Percentiles rank a stretch among this genome's conserved stretches.
These are phyloP conservation scores for Suillus weaverae DNA, from an alignment of 768 basidiomycete genomes.

Conservation along the genomic window DNA sequence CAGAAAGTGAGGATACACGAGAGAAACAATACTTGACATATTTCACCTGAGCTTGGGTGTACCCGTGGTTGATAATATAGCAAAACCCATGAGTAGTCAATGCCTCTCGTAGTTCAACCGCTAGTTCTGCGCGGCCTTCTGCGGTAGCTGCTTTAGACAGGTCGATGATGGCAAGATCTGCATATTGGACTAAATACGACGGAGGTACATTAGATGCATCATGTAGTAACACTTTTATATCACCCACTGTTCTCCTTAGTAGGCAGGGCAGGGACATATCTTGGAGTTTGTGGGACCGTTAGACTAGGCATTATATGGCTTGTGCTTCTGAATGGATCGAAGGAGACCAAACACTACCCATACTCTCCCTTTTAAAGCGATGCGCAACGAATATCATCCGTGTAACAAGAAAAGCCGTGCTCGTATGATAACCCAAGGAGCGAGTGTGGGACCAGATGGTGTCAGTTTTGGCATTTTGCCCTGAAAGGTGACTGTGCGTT, in stretches of 20 bases:
- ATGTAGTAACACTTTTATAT: too few species aligned
- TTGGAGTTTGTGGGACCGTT: slow-evolving; percentile 32
- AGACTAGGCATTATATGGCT: slow-evolving; percentile 27
- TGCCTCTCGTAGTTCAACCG: slow-evolving; percentile 40
- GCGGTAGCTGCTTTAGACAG: slow-evolving; percentile 39
- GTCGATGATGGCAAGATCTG: slow-evolving; percentile 50
- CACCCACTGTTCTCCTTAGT: slow-evolving; percentile 26
- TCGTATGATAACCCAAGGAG: neutral
- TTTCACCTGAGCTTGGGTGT: slow-evolving; percentile 35
- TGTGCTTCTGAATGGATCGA: neutral
- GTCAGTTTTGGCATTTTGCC: neutral
- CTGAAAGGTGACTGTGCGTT: neutral
- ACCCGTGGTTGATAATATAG: slow-evolving; percentile 37
- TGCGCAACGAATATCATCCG: neutral
- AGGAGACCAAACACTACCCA: neutral
- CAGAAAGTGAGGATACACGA: neutral
- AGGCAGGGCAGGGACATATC: slow-evolving; percentile 28
- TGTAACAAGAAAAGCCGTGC: neutral
- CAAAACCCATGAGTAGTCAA: slow-evolving; percentile 40
- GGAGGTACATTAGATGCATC: slow-evolving; percentile 23
- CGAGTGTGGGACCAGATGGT: neutral
- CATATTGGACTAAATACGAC: slow-evolving; percentile 35
- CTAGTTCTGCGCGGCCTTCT: slow-evolving; percentile 40
- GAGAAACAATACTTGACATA: neutral
- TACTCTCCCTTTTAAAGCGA: neutral